Base-by-base conservation (phyloP, 2,329 filamentous ascomycete genomes). In the Hymenoscyphus infarciens region DNA sequence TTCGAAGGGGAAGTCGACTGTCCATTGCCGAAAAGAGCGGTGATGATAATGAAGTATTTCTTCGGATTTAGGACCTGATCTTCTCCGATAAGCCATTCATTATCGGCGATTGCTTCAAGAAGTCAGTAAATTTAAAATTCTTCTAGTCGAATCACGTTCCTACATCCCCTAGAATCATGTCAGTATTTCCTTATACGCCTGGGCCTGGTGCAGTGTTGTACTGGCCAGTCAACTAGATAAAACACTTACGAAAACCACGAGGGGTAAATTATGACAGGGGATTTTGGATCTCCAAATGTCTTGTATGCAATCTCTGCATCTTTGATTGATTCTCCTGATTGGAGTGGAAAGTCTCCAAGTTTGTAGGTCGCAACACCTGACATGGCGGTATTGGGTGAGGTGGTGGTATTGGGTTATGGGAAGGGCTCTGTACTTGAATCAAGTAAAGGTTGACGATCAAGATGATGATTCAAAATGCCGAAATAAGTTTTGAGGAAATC, bases 271-370 rank as follows among this genome's bases (percentile, higher is more conserved):
- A 93, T 83, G 2, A 85, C 86, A 7, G 89, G 89, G 5, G 77
- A 79, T 0, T 77, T 81, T 0, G 83, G 73, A 61, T 87, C 79
- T 22, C 90, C 90, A 68, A 89, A 88, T 0, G 89, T 91, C 75
- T 89, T 92, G 79, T 91, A 94, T 16, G 89, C 88, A 60, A 94
- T 85, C 70, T 84, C 83, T 1, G 90, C 90, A 67, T 83, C 74
- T 1, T 82, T 80, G 19, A 93, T 80, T 5, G 76, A 79, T n/a
- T 78, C 79, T 45, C 88, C 88, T 29, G 82, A 86, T 70, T 60
- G n/a, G 19, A 55, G 53, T 13, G 25, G 25, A 8, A 29, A 55
- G n/a, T 60, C 58, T 35, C 56, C 42, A 19, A 57, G 49, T 8
- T 58, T 57, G 31, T 39, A 53, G 15, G 42, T 62, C 29, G 39